phyloP scores from a whole-genome alignment of 2,329 filamentous ascomycete genomes.

The Ramularia endophylla region DNA sequence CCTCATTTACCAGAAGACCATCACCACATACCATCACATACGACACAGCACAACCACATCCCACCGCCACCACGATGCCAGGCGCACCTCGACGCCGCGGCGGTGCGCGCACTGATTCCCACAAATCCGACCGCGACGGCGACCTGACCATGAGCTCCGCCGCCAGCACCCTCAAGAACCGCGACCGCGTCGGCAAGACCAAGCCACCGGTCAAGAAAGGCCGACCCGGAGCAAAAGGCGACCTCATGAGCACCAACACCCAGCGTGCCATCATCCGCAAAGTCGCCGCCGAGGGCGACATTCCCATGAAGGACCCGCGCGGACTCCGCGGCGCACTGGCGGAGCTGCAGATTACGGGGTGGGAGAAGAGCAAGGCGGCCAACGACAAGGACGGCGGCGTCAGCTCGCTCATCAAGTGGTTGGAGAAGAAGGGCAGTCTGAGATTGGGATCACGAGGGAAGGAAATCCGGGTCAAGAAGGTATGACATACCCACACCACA shows the following conservation, averaged over 20 bases:
- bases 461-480: conserved; percentile 34
- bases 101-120: background rate
- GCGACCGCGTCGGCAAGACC: conserved; percentile 25
- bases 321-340: conserved; percentile 18
- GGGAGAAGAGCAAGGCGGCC: conserved; percentile 35
- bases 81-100: background rate
- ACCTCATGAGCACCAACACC: conserved; percentile 19
- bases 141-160: conserved; percentile 54
- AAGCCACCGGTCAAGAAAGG: conserved; percentile 21
- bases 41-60: background rate
- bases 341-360: conserved; percentile 37
- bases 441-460: conserved; percentile 26
- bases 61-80: background rate
- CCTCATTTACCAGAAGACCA: too few species aligned
- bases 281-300: conserved; percentile 24
- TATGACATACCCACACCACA: conserved; percentile 18
- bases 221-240: conserved; percentile 11
- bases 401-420: conserved; percentile 34
- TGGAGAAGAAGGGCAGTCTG: conserved; percentile 35
- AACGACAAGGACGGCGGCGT: conserved; percentile 31
- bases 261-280: conserved; percentile 28
- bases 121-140: conserved; percentile 51
- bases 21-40: background rate
- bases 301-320: conserved; percentile 20
- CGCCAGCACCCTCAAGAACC: conserved; percentile 31